Conservation (phyloP, 2,329 filamentous ascomycete genomes). For the Ascochyta lentis region DNA sequence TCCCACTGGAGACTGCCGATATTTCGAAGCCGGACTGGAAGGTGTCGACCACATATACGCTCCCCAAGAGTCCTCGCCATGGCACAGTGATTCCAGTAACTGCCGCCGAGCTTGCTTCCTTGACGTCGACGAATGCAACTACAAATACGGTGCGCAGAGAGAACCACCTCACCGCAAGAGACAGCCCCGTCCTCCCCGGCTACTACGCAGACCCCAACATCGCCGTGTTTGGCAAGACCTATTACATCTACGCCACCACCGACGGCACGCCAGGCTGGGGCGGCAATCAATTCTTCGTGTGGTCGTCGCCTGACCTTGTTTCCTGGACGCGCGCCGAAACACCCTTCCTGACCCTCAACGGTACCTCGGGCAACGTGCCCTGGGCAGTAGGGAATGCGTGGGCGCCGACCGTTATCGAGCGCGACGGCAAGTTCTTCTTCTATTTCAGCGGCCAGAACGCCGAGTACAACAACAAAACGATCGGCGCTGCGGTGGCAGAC, state of each 20-base stretch:
- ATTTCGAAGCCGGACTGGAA: conserved; percentile 59
- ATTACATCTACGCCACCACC: conserved; percentile 40
- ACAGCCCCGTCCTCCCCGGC: conserved; percentile 32
- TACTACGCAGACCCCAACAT: conserved; percentile 40
- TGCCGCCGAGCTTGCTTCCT: conserved; percentile 51
- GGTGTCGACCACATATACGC: conserved; percentile 54
- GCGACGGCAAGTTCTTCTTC: conserved; percentile 34
- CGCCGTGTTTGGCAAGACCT: conserved; percentile 30
- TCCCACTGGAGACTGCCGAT: conserved; percentile 60
- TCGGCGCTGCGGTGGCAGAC: conserved; percentile 35
- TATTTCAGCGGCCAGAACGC: conserved; percentile 40
- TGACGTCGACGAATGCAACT: conserved; percentile 29
- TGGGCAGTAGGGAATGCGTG: conserved; percentile 39
- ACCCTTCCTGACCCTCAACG: conserved; percentile 38
- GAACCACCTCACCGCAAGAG: not conserved
- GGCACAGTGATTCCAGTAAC: conserved; percentile 63
- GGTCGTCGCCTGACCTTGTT: conserved; percentile 36
- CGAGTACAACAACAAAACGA: conserved; percentile 35
- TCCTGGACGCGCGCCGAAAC: conserved; percentile 30
- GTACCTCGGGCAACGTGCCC: conserved; percentile 36
- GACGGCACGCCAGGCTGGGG: conserved; percentile 37
- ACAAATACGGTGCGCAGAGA: not conserved
- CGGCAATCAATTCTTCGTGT: conserved; percentile 37
- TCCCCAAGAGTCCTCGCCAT: conserved; percentile 60
- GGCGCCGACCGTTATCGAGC: conserved; percentile 38